These are phyloP conservation scores for Russula olivacea DNA, from an alignment of 768 basidiomycete species.

Conservation along the genomic window DNA sequence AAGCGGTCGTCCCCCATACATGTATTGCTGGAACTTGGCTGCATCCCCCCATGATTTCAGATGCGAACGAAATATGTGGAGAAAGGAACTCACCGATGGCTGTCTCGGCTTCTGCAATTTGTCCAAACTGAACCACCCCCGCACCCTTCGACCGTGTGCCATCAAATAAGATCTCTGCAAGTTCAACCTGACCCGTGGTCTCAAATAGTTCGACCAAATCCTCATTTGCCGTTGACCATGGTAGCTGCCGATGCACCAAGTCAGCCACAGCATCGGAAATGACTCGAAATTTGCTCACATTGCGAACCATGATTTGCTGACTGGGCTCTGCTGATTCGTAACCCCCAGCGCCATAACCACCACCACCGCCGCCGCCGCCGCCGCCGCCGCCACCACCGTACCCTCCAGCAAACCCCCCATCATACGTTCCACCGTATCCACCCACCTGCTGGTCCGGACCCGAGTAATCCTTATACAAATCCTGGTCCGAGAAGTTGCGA, in stretches of 20 bases:
- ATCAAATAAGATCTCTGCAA: conserved; percentile 41
- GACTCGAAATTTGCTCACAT: conserved; percentile 53
- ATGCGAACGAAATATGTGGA: not conserved
- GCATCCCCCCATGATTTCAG: conserved; percentile 25
- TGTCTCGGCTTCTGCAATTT: conserved; percentile 84
- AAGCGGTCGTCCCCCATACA: conserved; percentile 85
- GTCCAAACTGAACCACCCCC: conserved; percentile 92
- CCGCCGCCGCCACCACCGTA: conserved; percentile 2
- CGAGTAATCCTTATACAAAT: conserved; percentile 88
- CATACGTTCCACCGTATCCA: conserved; percentile 36
- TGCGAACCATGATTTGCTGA: conserved; percentile 97
- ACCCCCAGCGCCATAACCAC: conserved; percentile 37
- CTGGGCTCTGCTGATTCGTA: conserved; percentile 73
- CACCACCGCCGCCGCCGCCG: too few relatives aligned
- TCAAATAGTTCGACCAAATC: conserved; percentile 97
- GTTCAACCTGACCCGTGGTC: conserved; percentile 91
- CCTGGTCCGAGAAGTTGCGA: conserved; percentile 79
- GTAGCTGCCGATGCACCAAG: conserved; percentile 50
- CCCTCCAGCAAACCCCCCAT: conserved; percentile 33
- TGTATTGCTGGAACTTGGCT: conserved; percentile 92
- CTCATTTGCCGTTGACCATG: conserved; percentile 99
- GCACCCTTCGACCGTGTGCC: conserved; percentile 75
- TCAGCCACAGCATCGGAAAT: not conserved
- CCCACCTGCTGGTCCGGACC: conserved; percentile 68
- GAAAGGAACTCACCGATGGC: conserved; percentile 62